Conservation (phyloP, 2,329 filamentous ascomycete species). For the Tetracladium maxilliforme region DNA sequence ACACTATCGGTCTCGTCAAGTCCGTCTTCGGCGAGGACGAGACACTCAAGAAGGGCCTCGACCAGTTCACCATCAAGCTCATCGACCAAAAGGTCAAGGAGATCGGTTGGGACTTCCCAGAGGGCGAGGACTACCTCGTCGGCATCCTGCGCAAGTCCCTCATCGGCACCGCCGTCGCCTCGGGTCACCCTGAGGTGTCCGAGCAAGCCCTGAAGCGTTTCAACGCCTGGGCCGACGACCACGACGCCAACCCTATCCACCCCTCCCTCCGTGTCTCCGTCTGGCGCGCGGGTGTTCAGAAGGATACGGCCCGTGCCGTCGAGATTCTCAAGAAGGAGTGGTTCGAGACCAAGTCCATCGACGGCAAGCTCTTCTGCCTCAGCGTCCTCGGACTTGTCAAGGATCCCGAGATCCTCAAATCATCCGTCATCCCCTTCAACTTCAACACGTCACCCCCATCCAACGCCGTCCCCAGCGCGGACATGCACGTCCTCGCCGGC, state of each 20-base stretch:
- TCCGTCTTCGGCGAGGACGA: conserved; percentile 74
- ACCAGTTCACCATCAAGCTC: conserved; percentile 66
- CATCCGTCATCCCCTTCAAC: conserved; percentile 48
- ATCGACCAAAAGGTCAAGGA: conserved; percentile 61
- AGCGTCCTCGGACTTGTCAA: conserved; percentile 61
- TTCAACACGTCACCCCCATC: conserved; percentile 80
- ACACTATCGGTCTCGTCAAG: conserved; percentile 61
- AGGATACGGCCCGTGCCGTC: conserved; percentile 51
- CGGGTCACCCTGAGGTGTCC: conserved; percentile 60
- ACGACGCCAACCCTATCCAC: conserved; percentile 54
- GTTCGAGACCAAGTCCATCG: conserved; percentile 66
- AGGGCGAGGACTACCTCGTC: conserved; percentile 67
- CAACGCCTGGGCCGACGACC: conserved; percentile 55
- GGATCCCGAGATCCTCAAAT: conserved; percentile 50
- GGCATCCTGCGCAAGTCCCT: conserved; percentile 73
- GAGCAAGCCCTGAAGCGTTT: conserved; percentile 68
- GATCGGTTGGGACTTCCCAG: conserved; percentile 74
- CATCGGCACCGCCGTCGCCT: conserved; percentile 58
- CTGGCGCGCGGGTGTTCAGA: conserved; percentile 63
- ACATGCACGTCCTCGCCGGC: conserved; percentile 71
- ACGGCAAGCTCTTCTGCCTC: conserved; percentile 80
- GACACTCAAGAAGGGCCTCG: conserved; percentile 54
- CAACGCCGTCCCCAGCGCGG: conserved; percentile 69
- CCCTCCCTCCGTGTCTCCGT: conserved; percentile 69
- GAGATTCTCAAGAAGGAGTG: conserved; percentile 75